phyloP scores from a whole-genome alignment of 2,329 filamentous ascomycete species.

The Daldinia eschscholtzii region DNA sequence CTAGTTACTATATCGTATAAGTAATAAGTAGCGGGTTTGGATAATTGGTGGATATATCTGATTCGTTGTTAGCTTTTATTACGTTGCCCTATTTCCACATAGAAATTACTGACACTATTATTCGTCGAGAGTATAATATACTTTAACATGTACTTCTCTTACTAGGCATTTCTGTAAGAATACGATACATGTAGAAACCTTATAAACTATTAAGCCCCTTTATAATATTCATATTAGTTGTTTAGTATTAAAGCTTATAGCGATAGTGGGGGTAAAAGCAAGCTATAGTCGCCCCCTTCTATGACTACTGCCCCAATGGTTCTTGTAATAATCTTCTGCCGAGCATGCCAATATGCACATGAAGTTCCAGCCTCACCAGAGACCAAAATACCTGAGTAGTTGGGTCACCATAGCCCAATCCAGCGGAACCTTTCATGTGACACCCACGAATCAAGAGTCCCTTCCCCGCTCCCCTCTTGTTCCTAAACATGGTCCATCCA shows the following conservation, averaged over 20 bases:
- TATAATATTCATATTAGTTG: not conserved
- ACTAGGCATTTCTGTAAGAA: not conserved
- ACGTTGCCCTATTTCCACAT: not conserved
- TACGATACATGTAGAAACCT: not conserved
- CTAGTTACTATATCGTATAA: no score
- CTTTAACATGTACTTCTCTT: not conserved
- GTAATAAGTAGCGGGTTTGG: no score
- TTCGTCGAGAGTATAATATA: not conserved
- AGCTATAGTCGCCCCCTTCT: conserved; percentile 13
- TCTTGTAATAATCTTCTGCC: conserved; percentile 22
- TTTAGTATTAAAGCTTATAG: not conserved
- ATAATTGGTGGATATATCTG: not conserved
- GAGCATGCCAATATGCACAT: conserved; percentile 20
- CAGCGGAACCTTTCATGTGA: conserved; percentile 36
- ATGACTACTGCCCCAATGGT: conserved; percentile 3
- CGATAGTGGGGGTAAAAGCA: conserved; percentile 15
- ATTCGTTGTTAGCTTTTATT: not conserved
- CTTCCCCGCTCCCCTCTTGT: conserved; percentile 37
- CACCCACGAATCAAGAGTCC: conserved; percentile 29
- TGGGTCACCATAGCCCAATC: conserved; percentile 38
- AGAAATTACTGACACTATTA: not conserved
- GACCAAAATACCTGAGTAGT: conserved; percentile 22
- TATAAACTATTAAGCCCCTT: not conserved
- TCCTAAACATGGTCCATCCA: conserved; percentile 30
- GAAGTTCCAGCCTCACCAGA: conserved; percentile 32